Base-by-base conservation (phyloP, 2,329 filamentous ascomycete genomes). In the Fusarium sambucinum region DNA sequence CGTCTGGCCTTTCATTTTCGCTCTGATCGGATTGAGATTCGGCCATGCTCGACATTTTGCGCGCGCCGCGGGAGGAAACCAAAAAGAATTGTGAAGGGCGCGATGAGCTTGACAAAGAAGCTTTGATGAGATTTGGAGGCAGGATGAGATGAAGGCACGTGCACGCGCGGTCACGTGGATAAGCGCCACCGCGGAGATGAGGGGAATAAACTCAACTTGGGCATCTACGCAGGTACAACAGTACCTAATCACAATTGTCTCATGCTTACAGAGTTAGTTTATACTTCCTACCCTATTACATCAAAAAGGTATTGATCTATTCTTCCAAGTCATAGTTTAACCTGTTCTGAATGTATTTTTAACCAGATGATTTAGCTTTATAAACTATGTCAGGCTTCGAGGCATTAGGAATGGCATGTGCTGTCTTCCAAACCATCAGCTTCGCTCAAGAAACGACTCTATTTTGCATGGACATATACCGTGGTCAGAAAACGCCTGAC, bases 21-120 rank as follows among this genome's bases (percentile, higher is more conserved):
- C 48, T 69, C 19, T 56, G 54, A 3, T 66, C 56, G 21, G 54
- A 63, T 14, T 56, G 55, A 44, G 67, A 62, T 45, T 55, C 48
- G 27, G 53, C 51, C 56, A 61, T 70, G 21, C 40, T 64, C 32
- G 64, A 41, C 21, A 47, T 27, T 40, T 33, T 66, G 33, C 14
- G 41, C 11, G 45, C 9, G 44, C 5, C 14, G 41, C 7, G 21
- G 16, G 25, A 17, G 10, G 9, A 16, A 11, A 7, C 10, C 2
- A 25, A 19, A 13, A 29, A 10, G 8, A 21, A 10, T 14, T 7
- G 11, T 40, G 1, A 19, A 19, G 13, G 16, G 17, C 32, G 47
- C 33, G 33, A 12, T 48, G 45, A 51, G 23, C 33, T 40, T 40
- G 47, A 4, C 11, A 29, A 29, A 4, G 27, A 21, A 21, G 13